Percentiles rank a stretch among this genome's conserved stretches.
Conservation (phyloP, 495 filamentous ascomycete species). For the Cetradonia linearis region DNA sequence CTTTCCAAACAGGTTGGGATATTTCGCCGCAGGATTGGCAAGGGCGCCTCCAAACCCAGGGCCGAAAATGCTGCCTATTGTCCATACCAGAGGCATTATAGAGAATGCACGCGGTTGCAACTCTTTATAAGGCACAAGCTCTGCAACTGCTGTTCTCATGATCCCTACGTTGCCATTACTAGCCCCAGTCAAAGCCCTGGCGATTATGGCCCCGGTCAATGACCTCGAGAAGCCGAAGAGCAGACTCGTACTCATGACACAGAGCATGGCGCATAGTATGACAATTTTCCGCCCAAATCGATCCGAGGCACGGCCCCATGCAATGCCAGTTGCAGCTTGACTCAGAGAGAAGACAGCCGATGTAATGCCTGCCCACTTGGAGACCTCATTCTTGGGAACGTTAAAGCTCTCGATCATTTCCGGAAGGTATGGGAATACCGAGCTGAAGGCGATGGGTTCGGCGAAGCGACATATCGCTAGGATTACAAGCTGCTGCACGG, state of each 20-base stretch:
- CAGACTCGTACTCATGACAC: conserved; percentile 62
- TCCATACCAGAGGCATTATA: conserved; percentile 74
- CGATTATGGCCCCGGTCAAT: conserved; percentile 58
- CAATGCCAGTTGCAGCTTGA: conserved; percentile 62
- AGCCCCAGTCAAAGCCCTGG: conserved; percentile 57
- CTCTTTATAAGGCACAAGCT: conserved; percentile 73
- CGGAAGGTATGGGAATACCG: conserved; percentile 68
- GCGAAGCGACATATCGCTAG: conserved; percentile 68
- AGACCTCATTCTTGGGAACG: conserved; percentile 60
- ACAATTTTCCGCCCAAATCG: conserved; percentile 61
- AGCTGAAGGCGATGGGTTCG: conserved; percentile 44
- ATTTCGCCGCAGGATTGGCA: conserved; percentile 60
- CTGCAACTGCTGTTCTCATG: conserved; percentile 70
- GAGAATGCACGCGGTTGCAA: conserved; percentile 75
- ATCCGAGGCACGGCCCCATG: conserved; percentile 75
- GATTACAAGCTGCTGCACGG: conserved; percentile 46
- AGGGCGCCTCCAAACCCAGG: conserved; percentile 80
- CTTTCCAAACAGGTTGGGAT: conserved; percentile 57
- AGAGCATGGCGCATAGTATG: conserved; percentile 58
- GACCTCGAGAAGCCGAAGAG: conserved; percentile 69
- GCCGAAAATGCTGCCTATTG: conserved; percentile 75
- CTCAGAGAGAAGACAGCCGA: conserved; percentile 62
- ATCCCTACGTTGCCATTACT: conserved; percentile 74
- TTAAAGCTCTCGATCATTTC: conserved; percentile 79
- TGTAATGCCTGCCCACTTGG: conserved; percentile 65